phyloP scores from a whole-genome alignment of 2,329 filamentous ascomycete species.

The Cytospora piceae region DNA sequence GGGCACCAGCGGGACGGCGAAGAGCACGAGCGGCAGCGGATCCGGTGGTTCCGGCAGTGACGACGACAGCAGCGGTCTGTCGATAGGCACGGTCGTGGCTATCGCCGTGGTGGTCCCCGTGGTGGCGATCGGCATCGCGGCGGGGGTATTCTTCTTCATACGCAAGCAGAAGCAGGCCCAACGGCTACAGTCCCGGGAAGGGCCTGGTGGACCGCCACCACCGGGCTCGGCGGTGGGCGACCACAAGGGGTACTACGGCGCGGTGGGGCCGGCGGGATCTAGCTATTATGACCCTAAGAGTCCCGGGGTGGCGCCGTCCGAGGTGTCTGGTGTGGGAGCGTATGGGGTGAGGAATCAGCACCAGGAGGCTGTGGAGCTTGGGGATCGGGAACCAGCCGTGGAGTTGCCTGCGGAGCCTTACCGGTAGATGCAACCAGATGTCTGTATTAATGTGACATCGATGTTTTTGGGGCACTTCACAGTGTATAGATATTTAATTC shows the following conservation, averaged over 20 bases:
- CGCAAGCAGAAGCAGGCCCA: constrained; percentile 9
- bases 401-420: constrained; percentile 16
- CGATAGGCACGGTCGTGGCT: constrained; percentile 35
- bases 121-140: constrained; percentile 35
- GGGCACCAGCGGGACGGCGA: background rate
- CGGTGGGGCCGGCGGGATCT: background rate
- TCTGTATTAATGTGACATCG: background rate
- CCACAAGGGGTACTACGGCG: constrained; percentile 9
- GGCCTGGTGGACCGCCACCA: background rate
- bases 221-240: background rate
- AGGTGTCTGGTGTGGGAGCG: constrained; percentile 9
- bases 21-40: background rate
- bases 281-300: constrained; percentile 11
- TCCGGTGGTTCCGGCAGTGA: constrained; percentile 6
- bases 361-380: constrained; percentile 15
- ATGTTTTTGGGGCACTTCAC: background rate
- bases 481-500: background rate
- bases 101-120: constrained; percentile 41
- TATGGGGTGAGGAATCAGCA: constrained; percentile 13
- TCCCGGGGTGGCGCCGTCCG: background rate
- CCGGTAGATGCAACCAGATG: background rate
- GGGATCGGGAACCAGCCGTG: background rate
- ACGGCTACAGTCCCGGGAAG: background rate
- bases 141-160: constrained; percentile 36
- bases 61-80: constrained; percentile 27